phyloP scores from a whole-genome alignment of 176 grass and related monocot genomes.

The Zoysia pacifica region DNA sequence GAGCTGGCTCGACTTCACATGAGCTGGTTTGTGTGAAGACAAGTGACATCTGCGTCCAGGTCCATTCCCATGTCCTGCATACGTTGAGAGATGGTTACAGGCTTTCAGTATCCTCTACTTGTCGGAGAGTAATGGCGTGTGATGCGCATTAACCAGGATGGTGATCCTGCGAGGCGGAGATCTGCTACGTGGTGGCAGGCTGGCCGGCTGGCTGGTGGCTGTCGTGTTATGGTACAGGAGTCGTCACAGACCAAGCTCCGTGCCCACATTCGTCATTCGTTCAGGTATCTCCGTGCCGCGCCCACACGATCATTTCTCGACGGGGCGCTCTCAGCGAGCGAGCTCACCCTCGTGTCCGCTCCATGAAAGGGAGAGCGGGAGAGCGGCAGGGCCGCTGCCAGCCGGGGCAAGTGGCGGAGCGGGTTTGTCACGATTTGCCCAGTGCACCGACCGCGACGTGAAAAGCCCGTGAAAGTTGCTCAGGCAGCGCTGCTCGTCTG shows the following conservation, averaged over 20 bases:
- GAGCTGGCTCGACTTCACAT: neutral
- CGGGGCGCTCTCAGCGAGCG: neutral
- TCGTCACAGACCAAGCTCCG: neutral
- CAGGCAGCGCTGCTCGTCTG: too few relatives aligned
- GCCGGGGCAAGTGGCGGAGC: neutral
- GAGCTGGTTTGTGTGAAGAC: neutral
- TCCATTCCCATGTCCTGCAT: neutral
- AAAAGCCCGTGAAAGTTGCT: neutral
- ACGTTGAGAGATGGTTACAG: neutral
- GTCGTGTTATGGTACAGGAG: neutral
- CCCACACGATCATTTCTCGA: conserved; percentile 23
- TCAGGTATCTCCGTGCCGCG: neutral
- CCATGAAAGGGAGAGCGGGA: neutral
- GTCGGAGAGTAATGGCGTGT: neutral
- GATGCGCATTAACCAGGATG: neutral
- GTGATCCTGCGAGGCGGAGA: neutral
- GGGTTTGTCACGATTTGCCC: conserved; percentile 28
- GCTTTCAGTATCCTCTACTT: neutral
- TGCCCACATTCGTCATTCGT: neutral
- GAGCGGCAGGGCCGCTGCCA: neutral
- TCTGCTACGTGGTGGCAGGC: neutral
- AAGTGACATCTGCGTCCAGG: neutral
- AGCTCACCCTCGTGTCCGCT: neutral
- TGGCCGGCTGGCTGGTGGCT: neutral
- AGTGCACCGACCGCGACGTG: conserved; percentile 16